Conservation (phyloP, 352 stramenopile genomes). For the Globisporangium orthogonon region DNA sequence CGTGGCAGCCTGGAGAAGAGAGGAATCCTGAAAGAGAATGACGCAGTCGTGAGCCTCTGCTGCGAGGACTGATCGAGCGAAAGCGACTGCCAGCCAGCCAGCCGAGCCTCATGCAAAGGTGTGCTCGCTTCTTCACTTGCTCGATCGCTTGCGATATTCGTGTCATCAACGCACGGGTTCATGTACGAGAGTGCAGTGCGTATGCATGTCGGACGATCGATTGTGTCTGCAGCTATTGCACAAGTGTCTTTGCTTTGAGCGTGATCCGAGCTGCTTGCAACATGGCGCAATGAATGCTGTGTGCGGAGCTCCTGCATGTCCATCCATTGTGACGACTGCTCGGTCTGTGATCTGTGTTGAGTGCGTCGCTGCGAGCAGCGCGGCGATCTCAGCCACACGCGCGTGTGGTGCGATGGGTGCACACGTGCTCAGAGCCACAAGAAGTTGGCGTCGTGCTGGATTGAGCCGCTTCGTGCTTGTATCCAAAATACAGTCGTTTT, state of each 20-base stretch:
- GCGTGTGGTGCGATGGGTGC: neutral
- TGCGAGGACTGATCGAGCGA: neutral
- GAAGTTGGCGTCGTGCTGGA: neutral
- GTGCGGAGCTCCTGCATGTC: neutral
- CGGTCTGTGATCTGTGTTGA: neutral
- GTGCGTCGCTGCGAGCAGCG: neutral
- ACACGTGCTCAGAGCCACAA: neutral
- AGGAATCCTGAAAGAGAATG: neutral
- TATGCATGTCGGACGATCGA: too few species aligned
- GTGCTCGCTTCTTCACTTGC: too few species aligned
- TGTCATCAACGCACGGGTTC: too few species aligned
- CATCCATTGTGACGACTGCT: neutral
- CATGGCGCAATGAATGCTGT: too few species aligned
- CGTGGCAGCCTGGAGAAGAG: neutral
- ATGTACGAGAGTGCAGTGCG: too few species aligned
- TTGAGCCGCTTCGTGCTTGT: neutral
- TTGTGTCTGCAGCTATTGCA: too few species aligned
- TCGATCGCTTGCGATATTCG: too few species aligned
- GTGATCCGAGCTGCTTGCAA: too few species aligned
- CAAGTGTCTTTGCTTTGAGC: too few species aligned
- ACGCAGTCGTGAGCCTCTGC: neutral
- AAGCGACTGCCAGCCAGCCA: neutral
- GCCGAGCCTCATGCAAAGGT: too few species aligned
- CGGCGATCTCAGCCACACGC: neutral
- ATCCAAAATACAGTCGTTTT: too few species aligned